Conservation (phyloP, 148 eudicot genomes). For the Silene uniflora region DNA sequence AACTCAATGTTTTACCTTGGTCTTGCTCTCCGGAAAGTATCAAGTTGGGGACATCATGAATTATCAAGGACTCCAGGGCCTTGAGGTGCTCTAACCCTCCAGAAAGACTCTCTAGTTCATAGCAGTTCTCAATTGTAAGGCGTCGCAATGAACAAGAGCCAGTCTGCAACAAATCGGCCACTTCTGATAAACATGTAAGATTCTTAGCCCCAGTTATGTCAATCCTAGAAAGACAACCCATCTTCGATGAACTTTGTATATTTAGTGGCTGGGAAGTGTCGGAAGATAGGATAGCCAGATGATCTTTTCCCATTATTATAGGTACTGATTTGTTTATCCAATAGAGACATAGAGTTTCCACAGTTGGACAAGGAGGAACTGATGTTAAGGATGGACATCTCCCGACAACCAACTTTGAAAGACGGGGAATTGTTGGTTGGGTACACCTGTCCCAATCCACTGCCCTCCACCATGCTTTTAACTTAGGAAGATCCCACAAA, state of each 20-base stretch:
- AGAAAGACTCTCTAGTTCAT: slow-evolving; percentile 13
- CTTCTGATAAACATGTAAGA: slow-evolving; percentile 3
- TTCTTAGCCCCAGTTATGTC: not conserved
- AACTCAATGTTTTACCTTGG: not conserved
- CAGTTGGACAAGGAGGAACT: slow-evolving; percentile 12
- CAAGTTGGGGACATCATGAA: too few species aligned
- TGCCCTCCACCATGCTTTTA: slow-evolving; percentile 22
- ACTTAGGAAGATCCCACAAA: slow-evolving; percentile 11
- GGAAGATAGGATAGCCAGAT: not conserved
- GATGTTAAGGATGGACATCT: slow-evolving; percentile 4
- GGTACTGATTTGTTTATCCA: not conserved
- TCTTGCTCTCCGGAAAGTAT: too few species aligned
- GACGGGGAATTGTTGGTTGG: slow-evolving; percentile 8
- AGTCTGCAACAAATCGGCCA: not conserved
- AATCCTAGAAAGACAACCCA: not conserved
- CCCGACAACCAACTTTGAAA: not conserved
- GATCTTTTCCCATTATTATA: not conserved
- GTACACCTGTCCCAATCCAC: not conserved
- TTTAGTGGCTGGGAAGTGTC: not conserved
- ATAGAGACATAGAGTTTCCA: not conserved
- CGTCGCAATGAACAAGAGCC: slow-evolving; percentile 14
- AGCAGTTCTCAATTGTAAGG: not conserved
- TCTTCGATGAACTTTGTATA: not conserved
- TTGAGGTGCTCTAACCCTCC: slow-evolving; percentile 25
- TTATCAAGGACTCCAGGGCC: slow-evolving; percentile 1